Evolutionary conservation across 345 rosid species (phyloP).

Genomic region (Citrus glauca): DNA sequence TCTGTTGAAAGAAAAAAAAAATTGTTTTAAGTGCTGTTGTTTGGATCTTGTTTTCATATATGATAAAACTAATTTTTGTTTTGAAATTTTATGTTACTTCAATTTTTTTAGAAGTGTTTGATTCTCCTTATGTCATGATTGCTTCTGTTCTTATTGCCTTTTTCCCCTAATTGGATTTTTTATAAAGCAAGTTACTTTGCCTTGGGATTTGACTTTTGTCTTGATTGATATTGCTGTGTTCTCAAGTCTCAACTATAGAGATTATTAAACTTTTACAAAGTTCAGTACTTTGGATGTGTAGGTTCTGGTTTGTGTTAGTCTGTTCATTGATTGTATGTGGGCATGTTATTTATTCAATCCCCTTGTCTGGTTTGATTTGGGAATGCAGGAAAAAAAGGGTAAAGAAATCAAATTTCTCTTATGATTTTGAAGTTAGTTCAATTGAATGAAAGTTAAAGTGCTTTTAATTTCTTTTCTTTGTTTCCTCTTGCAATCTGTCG

Average conservation of each 20-base stretch:
- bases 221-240: neutral
- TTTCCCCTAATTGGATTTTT: neutral
- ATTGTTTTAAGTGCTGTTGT: neutral
- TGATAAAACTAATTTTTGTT: neutral
- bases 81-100: neutral
- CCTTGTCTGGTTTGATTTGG: neutral
- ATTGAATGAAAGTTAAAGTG: neutral
- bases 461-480: neutral
- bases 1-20: neutral
- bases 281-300: neutral
- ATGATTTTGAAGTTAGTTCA: neutral
- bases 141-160: neutral
- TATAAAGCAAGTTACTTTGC: neutral
- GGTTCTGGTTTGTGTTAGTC: neutral
- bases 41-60: constrained; percentile 20
- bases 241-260: neutral
- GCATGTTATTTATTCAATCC: neutral
- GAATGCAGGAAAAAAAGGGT: neutral
- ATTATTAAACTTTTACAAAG: neutral
- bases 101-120: neutral
- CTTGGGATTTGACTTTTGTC: neutral
- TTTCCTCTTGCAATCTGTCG: neutral
- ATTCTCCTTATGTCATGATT: neutral
- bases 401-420: neutral
- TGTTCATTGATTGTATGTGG: neutral